Evolutionary conservation across 2,329 filamentous ascomycete genomes (phyloP).

Genomic region (Sporothrix phasma): DNA sequence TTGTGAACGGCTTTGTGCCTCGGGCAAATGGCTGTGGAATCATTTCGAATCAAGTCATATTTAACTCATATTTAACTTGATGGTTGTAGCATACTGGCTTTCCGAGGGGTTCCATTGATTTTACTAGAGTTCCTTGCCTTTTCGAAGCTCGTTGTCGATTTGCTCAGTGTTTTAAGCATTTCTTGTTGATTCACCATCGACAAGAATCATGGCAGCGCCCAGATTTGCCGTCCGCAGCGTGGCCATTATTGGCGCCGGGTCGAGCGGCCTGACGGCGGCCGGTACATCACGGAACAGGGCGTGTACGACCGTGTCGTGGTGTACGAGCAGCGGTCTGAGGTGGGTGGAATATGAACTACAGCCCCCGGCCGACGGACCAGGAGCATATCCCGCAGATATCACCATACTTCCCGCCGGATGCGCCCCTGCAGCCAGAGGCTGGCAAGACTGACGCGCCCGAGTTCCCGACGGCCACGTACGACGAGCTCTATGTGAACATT

Average conservation of each 20-base stretch:
- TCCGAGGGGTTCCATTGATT: neutral
- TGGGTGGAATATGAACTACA: constrained; percentile 83
- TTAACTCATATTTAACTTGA: neutral
- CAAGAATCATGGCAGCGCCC: constrained; percentile 22
- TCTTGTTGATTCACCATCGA: neutral
- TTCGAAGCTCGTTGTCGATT: neutral
- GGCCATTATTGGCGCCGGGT: constrained; percentile 75
- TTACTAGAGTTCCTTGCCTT: neutral
- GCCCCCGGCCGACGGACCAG: constrained; percentile 36
- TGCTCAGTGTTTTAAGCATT: neutral
- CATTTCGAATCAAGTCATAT: no score
- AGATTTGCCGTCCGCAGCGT: constrained; percentile 48
- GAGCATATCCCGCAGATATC: constrained; percentile 59
- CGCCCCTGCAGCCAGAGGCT: constrained; percentile 42
- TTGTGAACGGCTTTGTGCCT: neutral
- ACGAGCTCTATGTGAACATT: constrained; percentile 77
- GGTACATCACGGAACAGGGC: constrained; percentile 64
- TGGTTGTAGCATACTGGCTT: neutral
- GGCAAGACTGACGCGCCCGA: constrained; percentile 34
- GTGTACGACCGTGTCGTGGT: constrained; percentile 60
- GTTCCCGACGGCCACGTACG: constrained; percentile 79
- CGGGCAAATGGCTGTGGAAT: neutral
- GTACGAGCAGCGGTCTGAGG: constrained; percentile 68
- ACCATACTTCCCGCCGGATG: constrained; percentile 51
- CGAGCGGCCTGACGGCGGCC: constrained; percentile 70